Conservation (phyloP, 441 rosid species). For the Manihot esculenta region DNA sequence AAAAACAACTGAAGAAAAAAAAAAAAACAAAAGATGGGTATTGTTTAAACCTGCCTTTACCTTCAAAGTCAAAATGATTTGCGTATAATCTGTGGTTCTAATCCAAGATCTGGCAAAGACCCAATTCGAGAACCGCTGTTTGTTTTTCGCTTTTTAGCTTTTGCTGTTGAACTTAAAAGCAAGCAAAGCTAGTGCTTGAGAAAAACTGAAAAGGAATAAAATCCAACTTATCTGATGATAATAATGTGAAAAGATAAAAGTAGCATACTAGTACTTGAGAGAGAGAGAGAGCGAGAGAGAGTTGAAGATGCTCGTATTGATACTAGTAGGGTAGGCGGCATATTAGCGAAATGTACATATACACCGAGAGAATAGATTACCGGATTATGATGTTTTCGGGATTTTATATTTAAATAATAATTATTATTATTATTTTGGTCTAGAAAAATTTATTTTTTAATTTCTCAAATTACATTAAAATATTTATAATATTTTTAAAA, state of each 20-base stretch:
- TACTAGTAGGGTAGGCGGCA: not conserved
- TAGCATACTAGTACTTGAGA: no score
- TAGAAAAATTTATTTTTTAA: no score
- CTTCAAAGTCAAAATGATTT: slow-evolving; percentile 33
- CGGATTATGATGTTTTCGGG: no score
- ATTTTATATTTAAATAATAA: no score
- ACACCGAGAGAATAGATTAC: no score
- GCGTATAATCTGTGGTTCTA: slow-evolving; percentile 24
- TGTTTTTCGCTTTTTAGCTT: slow-evolving; percentile 5
- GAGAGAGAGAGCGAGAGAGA: not conserved
- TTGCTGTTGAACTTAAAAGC: slow-evolving; percentile 18
- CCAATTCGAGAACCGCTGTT: slow-evolving; percentile 36
- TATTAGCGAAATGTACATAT: not conserved
- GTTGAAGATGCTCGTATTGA: not conserved
- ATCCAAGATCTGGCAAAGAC: slow-evolving; percentile 38
- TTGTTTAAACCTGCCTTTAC: slow-evolving; percentile 39
- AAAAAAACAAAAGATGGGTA: slow-evolving; percentile 3
- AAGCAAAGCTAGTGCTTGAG: not conserved
- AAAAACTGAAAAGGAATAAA: not conserved
- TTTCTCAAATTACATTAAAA: no score
- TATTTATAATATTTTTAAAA: no score
- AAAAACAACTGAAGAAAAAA: slow-evolving; percentile 10
- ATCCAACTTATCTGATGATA: slow-evolving; percentile 1
- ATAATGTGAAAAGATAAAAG: not conserved
- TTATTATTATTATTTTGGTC: no score